A percentile compares a stretch with the other conserved stretches of the same genome.
These are phyloP conservation scores for Scheffersomyces cryptocercus DNA, from an alignment of 1,139 yeast species.

Conservation along the genomic window DNA sequence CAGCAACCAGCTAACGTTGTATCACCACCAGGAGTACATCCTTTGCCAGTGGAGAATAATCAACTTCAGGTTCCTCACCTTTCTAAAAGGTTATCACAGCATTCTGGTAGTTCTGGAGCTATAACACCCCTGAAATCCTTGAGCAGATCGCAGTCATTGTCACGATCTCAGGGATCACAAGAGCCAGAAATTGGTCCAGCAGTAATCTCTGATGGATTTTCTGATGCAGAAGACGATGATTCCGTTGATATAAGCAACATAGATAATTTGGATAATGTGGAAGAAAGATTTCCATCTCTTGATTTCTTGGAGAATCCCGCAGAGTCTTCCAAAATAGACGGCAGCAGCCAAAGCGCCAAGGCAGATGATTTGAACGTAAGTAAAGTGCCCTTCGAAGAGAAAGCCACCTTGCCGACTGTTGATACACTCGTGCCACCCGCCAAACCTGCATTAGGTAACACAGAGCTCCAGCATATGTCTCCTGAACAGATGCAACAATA, in stretches of 20 bases:
- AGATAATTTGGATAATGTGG: conserved; percentile 42
- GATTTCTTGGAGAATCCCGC: conserved; percentile 20
- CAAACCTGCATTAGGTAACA: conserved; percentile 18
- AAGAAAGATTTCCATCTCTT: conserved; percentile 46
- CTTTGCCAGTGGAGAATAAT: not conserved
- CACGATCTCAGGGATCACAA: too few relatives aligned
- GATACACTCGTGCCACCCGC: conserved; percentile 11
- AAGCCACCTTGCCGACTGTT: not conserved
- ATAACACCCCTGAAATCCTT: not conserved
- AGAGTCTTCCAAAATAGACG: too few relatives aligned
- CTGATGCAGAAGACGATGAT: conserved; percentile 5
- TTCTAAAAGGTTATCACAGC: too few relatives aligned
- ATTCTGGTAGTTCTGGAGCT: not conserved
- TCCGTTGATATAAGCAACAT: conserved; percentile 29
- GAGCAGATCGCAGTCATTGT: too few relatives aligned
- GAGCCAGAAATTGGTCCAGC: not conserved
- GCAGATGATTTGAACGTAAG: too few relatives aligned
- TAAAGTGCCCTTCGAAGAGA: not conserved
- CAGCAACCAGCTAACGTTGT: not conserved
- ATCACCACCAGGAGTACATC: too few relatives aligned
- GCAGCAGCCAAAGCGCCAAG: too few relatives aligned
- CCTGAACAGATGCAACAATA: conserved; percentile 26
- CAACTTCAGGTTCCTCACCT: not conserved
- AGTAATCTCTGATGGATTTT: not conserved
- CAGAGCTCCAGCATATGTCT: conserved; percentile 18